Evolutionary conservation across 129 eudicot genomes (phyloP).

Genomic region (Centaurea solstitialis): DNA sequence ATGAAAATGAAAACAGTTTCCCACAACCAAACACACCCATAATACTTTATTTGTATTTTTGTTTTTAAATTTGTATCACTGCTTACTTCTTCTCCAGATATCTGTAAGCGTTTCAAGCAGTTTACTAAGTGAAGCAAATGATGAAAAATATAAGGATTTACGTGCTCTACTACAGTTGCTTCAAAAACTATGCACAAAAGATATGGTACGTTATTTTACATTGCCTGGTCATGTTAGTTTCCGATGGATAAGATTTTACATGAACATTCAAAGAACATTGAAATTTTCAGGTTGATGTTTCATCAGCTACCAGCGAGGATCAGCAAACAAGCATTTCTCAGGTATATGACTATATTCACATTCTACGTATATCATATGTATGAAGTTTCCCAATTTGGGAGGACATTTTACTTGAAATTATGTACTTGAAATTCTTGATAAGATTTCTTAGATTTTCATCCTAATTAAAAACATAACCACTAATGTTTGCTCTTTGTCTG

Average conservation of each 20-base stretch:
- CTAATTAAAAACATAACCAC: background rate
- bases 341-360: conserved; percentile 35
- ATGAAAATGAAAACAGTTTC: too few species aligned
- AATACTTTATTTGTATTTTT: conserved; percentile 9
- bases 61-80: conserved; percentile 7
- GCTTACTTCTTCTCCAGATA: conserved; percentile 53
- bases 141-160: conserved; percentile 89
- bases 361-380: background rate
- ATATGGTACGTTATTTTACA: conserved; percentile 53
- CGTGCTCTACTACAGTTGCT: conserved; percentile 89
- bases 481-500: conserved; percentile 21
- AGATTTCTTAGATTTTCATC: too few species aligned
- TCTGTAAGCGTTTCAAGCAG: conserved; percentile 77
- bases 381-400: background rate
- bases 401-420: background rate
- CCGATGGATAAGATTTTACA: conserved; percentile 8
- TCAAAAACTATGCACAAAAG: conserved; percentile 80
- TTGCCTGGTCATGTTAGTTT: conserved; percentile 4
- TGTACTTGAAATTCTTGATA: too few species aligned
- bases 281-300: conserved; percentile 69
- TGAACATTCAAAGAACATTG: background rate
- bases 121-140: conserved; percentile 77
- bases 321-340: conserved; percentile 83
- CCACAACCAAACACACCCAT: too few species aligned
- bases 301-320: conserved; percentile 73